A percentile compares a stretch with the other conserved stretches of the same genome.
phyloP scores from a whole-genome alignment of 768 basidiomycete species.

The Obba rivulosa region DNA sequence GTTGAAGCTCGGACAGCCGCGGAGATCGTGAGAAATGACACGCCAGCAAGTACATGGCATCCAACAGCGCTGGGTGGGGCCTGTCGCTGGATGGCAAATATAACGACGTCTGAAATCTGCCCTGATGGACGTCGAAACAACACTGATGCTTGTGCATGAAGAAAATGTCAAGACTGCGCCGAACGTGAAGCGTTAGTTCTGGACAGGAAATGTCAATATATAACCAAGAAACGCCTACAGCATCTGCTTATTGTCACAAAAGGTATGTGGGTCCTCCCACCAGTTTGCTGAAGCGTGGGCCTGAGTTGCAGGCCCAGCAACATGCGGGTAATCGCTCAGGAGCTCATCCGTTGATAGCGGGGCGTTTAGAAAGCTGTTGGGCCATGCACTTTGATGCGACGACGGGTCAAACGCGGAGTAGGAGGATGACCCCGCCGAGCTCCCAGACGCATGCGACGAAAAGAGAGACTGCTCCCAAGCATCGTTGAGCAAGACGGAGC shows the following conservation, averaged over 20 bases:
- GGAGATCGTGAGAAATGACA: conserved; percentile 47
- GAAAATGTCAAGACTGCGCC: conserved; percentile 47
- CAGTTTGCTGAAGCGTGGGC: conserved; percentile 7
- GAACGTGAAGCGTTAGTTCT: background rate
- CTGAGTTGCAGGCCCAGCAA: background rate
- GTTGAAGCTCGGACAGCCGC: conserved; percentile 37
- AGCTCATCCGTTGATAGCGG: conserved; percentile 4
- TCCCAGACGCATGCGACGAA: background rate
- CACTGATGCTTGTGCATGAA: conserved; percentile 54
- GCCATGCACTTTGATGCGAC: conserved; percentile 3
- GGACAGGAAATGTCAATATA: conserved; percentile 2
- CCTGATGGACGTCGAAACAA: conserved; percentile 47
- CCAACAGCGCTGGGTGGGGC: conserved; percentile 55
- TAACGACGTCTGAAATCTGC: conserved; percentile 35
- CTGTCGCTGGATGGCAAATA: conserved; percentile 20
- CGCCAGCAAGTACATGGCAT: conserved; percentile 57
- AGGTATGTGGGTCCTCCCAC: conserved; percentile 19
- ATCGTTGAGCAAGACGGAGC: background rate
- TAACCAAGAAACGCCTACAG: conserved; percentile 27
- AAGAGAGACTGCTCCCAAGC: no score
- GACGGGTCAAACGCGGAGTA: background rate
- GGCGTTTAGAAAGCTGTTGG: conserved; percentile 5
- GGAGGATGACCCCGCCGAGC: background rate
- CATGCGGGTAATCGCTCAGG: background rate
- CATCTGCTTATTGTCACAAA: conserved; percentile 31